Conservation (phyloP, 1,284 basidiomycete genomes). For the Boletellus deceptivus region DNA sequence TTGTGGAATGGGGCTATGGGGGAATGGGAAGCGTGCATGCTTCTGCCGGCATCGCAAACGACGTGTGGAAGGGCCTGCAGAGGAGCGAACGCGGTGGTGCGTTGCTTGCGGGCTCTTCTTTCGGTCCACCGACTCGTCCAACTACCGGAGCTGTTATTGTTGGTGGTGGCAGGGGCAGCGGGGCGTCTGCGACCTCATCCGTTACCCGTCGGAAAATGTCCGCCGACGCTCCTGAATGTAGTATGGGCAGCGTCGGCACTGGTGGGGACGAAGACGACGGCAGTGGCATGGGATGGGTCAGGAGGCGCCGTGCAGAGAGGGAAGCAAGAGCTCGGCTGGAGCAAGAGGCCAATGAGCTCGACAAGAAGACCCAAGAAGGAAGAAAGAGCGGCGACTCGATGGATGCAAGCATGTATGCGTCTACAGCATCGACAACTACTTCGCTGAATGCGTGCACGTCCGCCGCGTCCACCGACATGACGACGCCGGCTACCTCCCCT, state of each 20-base stretch:
- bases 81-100: conserved; percentile 29
- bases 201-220: conserved; percentile 22
- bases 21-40: conserved; percentile 72
- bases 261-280: conserved; percentile 59
- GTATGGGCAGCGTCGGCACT: conserved; percentile 26
- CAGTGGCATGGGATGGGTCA: conserved; percentile 73
- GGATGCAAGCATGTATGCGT: conserved; percentile 23
- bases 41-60: conserved; percentile 26
- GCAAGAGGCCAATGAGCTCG: conserved; percentile 31
- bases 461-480: conserved; percentile 20
- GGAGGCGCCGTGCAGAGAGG: conserved; percentile 52
- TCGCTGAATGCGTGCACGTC: conserved; percentile 28
- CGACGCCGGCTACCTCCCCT: conserved; percentile 22
- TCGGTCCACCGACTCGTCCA: background rate
- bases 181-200: conserved; percentile 1
- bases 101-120: conserved; percentile 18
- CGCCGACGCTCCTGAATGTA: conserved; percentile 15
- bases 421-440: conserved; percentile 26
- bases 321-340: conserved; percentile 39
- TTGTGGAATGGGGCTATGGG: conserved; percentile 84
- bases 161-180: conserved; percentile 9
- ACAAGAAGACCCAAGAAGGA: conserved; percentile 19
- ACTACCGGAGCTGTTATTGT: background rate
- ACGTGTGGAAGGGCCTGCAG: conserved; percentile 33
- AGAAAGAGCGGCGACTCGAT: conserved; percentile 25